Base-by-base conservation (phyloP, 1,284 basidiomycete genomes). In the Leccinum cinnamomeum region DNA sequence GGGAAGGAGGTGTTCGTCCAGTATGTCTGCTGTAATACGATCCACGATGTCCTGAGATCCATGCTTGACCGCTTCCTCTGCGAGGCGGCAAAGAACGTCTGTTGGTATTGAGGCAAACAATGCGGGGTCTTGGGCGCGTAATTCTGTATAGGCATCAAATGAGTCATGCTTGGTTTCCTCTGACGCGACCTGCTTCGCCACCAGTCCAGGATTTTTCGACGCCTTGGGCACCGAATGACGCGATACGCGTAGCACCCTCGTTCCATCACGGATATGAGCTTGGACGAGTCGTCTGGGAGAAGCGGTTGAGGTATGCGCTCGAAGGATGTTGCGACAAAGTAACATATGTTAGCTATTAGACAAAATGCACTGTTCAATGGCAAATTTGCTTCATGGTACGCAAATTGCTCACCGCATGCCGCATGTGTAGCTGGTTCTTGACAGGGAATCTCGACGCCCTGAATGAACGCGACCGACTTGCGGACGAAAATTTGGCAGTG, bases 281-380 rank as follows among this genome's bases (percentile, higher is more conserved):
- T 68, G 64, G 62, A 67, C 58, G 66, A 70, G 59, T 64, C 60
- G 75, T 65, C 65, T 65, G 39, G 61, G 51, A 35, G 61, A 62
- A 64, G 58, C 61, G 62, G 71, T 74, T 62, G 70, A 66, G 66
- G 75, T 67, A 72, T 75, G 74, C 70, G 75, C 74, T 77, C 71
- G 75, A 65, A 75, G 71, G 65, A 81, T 72, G 73, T 76, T 79
- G 74, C 81, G 83, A 78, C 83, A 83, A 81, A 81, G 76, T 73
- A 78, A 84, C 82, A 85, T 85, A 83, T 79, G 82, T 84, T 78
- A 85, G 75, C 82, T 84, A 62, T 37, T 37, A 8, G 12, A 60
- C 46, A 16, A 12, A 30, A 50, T 14, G 25, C 23, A 16, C 5
- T 37, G 53, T 69, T 23, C 62, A n/a, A 25, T n/a, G 37, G 14